A percentile compares a stretch with the other conserved stretches of the same genome.
These are phyloP conservation scores for Candida caryicola DNA, from an alignment of 805 yeast species.

Conservation along the genomic window DNA sequence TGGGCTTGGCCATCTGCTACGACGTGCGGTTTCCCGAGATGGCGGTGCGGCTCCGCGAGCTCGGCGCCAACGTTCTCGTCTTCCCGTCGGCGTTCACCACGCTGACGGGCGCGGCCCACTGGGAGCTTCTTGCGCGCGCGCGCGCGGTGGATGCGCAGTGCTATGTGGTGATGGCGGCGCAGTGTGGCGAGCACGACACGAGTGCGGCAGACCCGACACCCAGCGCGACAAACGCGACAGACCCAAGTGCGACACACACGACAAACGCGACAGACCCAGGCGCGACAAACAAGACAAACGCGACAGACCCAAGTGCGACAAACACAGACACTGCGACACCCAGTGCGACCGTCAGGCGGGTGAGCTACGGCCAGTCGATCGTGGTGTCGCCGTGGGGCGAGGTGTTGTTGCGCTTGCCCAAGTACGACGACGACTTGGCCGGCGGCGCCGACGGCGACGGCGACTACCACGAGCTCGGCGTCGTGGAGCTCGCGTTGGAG, in stretches of 20 bases:
- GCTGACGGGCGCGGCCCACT: conserved; percentile 88
- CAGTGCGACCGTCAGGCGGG: conserved; percentile 37
- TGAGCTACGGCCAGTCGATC: conserved; percentile 83
- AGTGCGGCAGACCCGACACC: conserved; percentile 25
- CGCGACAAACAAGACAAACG: conserved; percentile 16
- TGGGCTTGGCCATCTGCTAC: conserved; percentile 78
- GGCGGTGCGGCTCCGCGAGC: conserved; percentile 56
- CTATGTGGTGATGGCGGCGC: conserved; percentile 87
- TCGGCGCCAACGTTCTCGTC: conserved; percentile 75
- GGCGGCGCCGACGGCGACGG: conserved; percentile 26
- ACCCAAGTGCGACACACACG: not conserved
- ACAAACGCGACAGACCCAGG: not conserved
- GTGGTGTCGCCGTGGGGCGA: conserved; percentile 93
- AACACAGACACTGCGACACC: not conserved
- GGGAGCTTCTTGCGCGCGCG: conserved; percentile 76
- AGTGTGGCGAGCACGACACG: conserved; percentile 71
- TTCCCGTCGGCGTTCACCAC: conserved; percentile 93
- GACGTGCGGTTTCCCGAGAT: conserved; percentile 87
- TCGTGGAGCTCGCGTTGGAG: conserved; percentile 65
- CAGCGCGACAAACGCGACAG: conserved; percentile 22
- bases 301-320: not conserved
- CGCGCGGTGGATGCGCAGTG: conserved; percentile 88
- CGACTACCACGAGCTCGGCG: conserved; percentile 42
- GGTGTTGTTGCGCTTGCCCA: conserved; percentile 51
- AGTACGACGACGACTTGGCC: conserved; percentile 24